phyloP scores from a whole-genome alignment of 2,329 filamentous ascomycete genomes.

The Emmonsiellopsis sp. region DNA sequence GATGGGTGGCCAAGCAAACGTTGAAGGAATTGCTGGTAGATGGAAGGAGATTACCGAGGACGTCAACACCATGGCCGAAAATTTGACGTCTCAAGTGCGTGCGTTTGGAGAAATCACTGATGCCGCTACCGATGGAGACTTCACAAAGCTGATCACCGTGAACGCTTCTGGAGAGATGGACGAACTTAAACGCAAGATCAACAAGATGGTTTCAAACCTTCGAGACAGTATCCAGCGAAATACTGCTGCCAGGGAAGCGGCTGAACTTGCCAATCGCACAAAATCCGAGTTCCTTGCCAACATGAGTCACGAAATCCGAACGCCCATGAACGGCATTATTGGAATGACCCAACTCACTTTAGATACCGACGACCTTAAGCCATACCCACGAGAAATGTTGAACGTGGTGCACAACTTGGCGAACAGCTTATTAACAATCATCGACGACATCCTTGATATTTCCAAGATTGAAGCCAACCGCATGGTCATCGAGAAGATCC shows the following conservation, averaged over 20 bases:
- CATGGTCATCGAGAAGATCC: constrained; percentile 97
- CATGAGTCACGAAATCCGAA: constrained; percentile 97
- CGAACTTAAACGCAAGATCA: constrained; percentile 97
- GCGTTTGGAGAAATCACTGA: constrained; percentile 99
- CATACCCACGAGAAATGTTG: constrained; percentile 95
- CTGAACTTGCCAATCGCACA: constrained; percentile 93
- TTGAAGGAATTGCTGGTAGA: constrained; percentile 81
- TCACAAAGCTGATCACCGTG: constrained; percentile 92
- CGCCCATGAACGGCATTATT: constrained; percentile 95
- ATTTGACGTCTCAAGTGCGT: constrained; percentile 88
- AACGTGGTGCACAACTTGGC: constrained; percentile 96
- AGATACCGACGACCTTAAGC: constrained; percentile 87
- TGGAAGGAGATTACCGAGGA: constrained; percentile 99
- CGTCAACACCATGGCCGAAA: constrained; percentile 85
- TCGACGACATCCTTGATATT: constrained; percentile 68
- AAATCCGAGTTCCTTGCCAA: constrained; percentile 98
- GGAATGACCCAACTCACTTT: constrained; percentile 96
- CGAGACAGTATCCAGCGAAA: constrained; percentile 95
- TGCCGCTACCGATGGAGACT: constrained; percentile 90
- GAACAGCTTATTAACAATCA: constrained; percentile 92
- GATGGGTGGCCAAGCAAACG: constrained; percentile 95
- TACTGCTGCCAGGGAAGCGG: constrained; percentile 88
- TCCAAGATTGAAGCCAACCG: constrained; percentile 83
- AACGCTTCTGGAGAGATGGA: constrained; percentile 99
- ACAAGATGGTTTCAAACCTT: constrained; percentile 95